Base-by-base conservation (phyloP, 495 filamentous ascomycete genomes). In the Penicillium simplicissimum region DNA sequence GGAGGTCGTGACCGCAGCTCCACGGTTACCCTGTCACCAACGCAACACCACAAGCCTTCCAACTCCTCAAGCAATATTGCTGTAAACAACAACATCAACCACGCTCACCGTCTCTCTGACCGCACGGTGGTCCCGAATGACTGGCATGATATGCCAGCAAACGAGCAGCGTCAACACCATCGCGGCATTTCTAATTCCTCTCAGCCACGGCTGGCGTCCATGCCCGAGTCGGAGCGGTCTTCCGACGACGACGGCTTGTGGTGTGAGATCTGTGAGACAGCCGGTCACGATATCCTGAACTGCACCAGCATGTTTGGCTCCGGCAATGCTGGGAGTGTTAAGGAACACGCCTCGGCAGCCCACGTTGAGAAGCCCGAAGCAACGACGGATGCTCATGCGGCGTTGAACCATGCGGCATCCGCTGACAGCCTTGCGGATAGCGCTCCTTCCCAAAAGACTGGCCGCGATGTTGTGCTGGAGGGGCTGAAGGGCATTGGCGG, bases 211-310 rank as follows among this genome's bases (percentile, higher is more conserved):
- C 58, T 84, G 13, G 77, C 81, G 64, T 76, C 80, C 8, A 90
- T 88, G 85, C 84, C 84, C 42, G 90, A 93, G 71, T 89, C 87
- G 58, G 91, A 93, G 66, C 77, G 82, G 23, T 86, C 88, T 52
- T 90, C 89, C 13, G 84, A 86, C 52, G 89, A 89, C 45, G 92
- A 89, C 69, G 83, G 87, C 57, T 81, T 93, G 59, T 97, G 93
- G 91, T 98, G 94, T 77, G 94, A 98, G 76, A 93, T 98, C 52
- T 97, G 94, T 73, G 94, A 98, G 74, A 90, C 89, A 2, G 81
- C 83, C n/a, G 94, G 94, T 15, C 94, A 98, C 66, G 94, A 98
- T 64, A 96, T 98, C 61, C 76, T 98, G 37, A 95, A 87, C 19
- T 98, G 94, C 78, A 91, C 91, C 35, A 95, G 88, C 69, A 92